phyloP scores from a whole-genome alignment of 2,329 filamentous ascomycete genomes.

The Botrytis deweyae region DNA sequence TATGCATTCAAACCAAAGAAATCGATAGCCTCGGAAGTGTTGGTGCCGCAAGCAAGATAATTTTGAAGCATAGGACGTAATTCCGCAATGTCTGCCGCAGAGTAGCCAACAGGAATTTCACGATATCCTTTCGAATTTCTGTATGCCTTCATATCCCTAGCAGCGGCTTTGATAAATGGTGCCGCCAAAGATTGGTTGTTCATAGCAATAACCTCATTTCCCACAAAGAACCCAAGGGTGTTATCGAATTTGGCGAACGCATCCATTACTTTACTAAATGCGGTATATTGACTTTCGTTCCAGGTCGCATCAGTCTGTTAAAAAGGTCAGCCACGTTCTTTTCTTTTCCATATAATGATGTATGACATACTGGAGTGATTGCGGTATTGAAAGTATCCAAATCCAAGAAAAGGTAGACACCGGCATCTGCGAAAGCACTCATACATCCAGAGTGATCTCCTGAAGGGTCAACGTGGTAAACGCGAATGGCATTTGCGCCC shows the following conservation, averaged over 20 bases:
- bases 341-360: background rate
- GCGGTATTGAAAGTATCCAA: slow-evolving; percentile 73
- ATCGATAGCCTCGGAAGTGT: slow-evolving; percentile 69
- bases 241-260: slow-evolving; percentile 63
- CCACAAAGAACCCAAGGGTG: slow-evolving; percentile 79
- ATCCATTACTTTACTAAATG: slow-evolving; percentile 39
- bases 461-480: slow-evolving; percentile 78
- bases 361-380: slow-evolving; percentile 56
- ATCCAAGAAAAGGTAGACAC: slow-evolving; percentile 83
- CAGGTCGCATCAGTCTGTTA: slow-evolving; percentile 60
- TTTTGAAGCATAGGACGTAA: slow-evolving; percentile 61
- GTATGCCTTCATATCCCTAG: slow-evolving; percentile 80
- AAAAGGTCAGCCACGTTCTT: slow-evolving; percentile 22
- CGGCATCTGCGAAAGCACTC: slow-evolving; percentile 72
- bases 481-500: slow-evolving; percentile 79
- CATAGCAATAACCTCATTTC: slow-evolving; percentile 79
- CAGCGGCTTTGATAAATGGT: slow-evolving; percentile 80
- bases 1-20: slow-evolving; percentile 88
- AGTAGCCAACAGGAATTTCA: slow-evolving; percentile 81
- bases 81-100: slow-evolving; percentile 77
- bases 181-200: slow-evolving; percentile 61
- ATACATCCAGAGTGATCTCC: slow-evolving; percentile 78
- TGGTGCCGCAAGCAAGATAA: slow-evolving; percentile 76
- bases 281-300: slow-evolving; percentile 69
- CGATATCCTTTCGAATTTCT: slow-evolving; percentile 74